Percentiles rank a stretch among this genome's conserved stretches.
Conservation (phyloP, 768 basidiomycete genomes). For the Kwoniella sp. region DNA sequence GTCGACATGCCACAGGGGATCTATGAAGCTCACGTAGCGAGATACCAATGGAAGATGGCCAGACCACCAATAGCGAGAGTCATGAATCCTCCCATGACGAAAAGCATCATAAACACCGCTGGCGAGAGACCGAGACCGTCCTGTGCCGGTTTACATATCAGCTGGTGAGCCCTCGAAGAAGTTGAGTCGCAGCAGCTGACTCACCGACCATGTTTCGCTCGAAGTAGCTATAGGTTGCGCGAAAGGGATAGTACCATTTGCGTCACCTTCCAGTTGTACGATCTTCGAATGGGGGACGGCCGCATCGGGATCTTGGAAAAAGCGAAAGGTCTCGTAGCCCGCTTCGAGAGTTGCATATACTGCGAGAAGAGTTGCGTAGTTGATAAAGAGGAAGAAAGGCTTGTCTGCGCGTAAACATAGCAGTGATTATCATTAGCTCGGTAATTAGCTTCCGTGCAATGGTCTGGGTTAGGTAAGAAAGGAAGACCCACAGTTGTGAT, state of each 20-base stretch:
- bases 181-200: background rate
- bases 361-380: slow-evolving; percentile 41
- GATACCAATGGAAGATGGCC: slow-evolving; percentile 45
- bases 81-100: slow-evolving; percentile 40
- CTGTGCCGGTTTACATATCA: background rate
- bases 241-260: background rate
- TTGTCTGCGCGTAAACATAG: slow-evolving; percentile 44
- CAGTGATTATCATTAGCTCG: background rate
- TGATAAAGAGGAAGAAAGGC: slow-evolving; percentile 52
- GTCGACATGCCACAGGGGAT: too few relatives aligned
- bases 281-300: slow-evolving; percentile 5
- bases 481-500: slow-evolving; percentile 40
- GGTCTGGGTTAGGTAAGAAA: background rate
- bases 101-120: slow-evolving; percentile 41
- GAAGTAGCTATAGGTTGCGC: background rate
- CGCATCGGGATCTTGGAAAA: slow-evolving; percentile 35
- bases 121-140: slow-evolving; percentile 37
- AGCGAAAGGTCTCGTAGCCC: slow-evolving; percentile 32
- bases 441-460: background rate
- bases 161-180: background rate
- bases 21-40: slow-evolving; percentile 31
- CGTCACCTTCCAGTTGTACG: slow-evolving; percentile 5
- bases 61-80: slow-evolving; percentile 44
- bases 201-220: slow-evolving; percentile 4
- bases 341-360: slow-evolving; percentile 42